Conservation (phyloP, 2,329 filamentous ascomycete species). For the Kalmusia sp. region DNA sequence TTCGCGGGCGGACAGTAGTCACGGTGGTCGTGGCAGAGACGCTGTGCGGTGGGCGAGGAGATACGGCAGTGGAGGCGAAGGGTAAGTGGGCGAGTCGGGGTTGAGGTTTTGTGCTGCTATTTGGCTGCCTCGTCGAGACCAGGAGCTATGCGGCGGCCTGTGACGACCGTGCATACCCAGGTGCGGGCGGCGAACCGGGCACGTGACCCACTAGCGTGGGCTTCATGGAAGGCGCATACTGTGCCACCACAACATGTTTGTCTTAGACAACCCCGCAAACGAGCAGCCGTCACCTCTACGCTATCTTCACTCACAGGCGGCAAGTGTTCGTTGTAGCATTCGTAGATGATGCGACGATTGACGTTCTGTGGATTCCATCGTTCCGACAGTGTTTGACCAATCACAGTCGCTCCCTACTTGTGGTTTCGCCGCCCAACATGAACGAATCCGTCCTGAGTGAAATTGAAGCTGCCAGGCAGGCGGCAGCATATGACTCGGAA, state of each 20-base stretch:
- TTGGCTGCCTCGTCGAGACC: conserved; percentile 33
- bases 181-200: conserved; percentile 13
- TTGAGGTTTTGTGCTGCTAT: conserved; percentile 18
- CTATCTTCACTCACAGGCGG: too few relatives aligned
- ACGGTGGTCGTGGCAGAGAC: background rate
- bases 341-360: too few relatives aligned
- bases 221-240: too few relatives aligned
- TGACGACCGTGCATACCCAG: conserved; percentile 12
- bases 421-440: too few relatives aligned
- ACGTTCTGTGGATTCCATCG: too few relatives aligned
- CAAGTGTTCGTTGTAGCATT: too few relatives aligned
- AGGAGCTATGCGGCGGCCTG: conserved; percentile 17
- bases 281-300: background rate
- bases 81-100: conserved; percentile 4
- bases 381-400: background rate
- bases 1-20: conserved; percentile 8
- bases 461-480: background rate
- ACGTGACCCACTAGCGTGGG: conserved; percentile 10
- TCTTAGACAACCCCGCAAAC: background rate
- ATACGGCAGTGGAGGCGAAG: background rate
- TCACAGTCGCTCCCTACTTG: background rate
- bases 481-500: conserved; percentile 43
- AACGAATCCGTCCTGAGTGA: too few relatives aligned
- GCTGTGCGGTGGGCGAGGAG: background rate
- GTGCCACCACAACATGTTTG: too few relatives aligned